Evolutionary conservation across 23 red algal species (phyloP).

Genomic region (Gracilaria caudata): DNA sequence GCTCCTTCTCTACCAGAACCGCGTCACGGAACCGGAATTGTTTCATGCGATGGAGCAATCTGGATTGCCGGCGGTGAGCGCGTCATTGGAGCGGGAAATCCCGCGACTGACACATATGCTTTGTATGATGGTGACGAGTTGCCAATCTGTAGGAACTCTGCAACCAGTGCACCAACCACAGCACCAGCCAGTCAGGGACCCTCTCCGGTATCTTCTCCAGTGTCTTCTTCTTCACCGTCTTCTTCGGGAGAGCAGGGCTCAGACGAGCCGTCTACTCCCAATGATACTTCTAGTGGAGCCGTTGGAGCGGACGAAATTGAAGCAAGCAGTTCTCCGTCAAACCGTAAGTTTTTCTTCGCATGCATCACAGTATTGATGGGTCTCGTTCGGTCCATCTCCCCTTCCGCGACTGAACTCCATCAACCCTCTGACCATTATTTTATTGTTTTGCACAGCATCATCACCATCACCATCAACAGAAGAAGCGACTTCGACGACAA

Average conservation of each 20-base stretch:
- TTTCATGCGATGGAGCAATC: conserved; percentile 59
- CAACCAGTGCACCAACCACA: not conserved
- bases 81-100: conserved; percentile 28
- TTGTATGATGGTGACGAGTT: conserved; percentile 51
- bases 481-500: not conserved
- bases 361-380: not conserved
- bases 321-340: not conserved
- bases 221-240: not conserved
- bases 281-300: conserved; percentile 23
- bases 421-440: not conserved
- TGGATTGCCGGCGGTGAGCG: conserved; percentile 64
- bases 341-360: not conserved
- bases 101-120: conserved; percentile 31
- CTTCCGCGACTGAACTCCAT: not conserved
- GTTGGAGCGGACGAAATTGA: conserved; percentile 15
- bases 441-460: not conserved
- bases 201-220: not conserved
- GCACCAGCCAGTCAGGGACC: not conserved
- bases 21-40: conserved; percentile 63
- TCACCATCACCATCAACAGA: not conserved
- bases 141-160: conserved; percentile 10
- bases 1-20: conserved; percentile 39
- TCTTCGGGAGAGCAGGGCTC: not conserved
- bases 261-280: conserved; percentile 5
- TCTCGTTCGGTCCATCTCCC: not conserved